Evolutionary conservation across 257 asterid genomes (phyloP).

Genomic region (Solanum commersonii): DNA sequence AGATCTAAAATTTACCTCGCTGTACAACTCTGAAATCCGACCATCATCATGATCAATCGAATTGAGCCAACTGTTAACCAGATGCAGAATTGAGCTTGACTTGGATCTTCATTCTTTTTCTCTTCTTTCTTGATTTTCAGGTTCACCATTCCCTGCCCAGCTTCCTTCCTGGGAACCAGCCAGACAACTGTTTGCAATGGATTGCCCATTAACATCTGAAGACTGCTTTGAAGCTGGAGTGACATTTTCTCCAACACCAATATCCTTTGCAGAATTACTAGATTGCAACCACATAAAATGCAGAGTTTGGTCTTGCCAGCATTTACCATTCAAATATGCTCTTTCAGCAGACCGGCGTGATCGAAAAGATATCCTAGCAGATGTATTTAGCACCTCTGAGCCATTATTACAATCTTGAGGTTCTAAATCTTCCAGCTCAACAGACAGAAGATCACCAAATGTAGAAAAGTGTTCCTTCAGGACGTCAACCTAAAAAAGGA

Average conservation of each 20-base stretch:
- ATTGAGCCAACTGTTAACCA: slow-evolving; percentile 24
- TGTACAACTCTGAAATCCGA: slow-evolving; percentile 40
- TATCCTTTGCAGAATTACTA: slow-evolving; percentile 13
- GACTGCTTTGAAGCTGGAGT: slow-evolving; percentile 3
- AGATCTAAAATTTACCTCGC: slow-evolving; percentile 46
- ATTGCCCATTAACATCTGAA: slow-evolving; percentile 8
- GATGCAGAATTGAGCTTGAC: slow-evolving; percentile 23
- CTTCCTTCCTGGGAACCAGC: not conserved
- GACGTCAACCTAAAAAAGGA: slow-evolving; percentile 42
- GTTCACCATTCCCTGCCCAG: slow-evolving; percentile 23
- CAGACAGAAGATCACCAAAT: slow-evolving; percentile 66
- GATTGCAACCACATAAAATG: slow-evolving; percentile 52
- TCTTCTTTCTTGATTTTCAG: slow-evolving; percentile 18
- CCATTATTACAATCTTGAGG: slow-evolving; percentile 25
- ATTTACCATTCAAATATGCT: slow-evolving; percentile 76
- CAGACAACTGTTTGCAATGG: slow-evolving; percentile 6
- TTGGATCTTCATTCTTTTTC: slow-evolving; percentile 28
- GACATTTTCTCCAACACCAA: slow-evolving; percentile 11
- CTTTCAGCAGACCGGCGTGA: slow-evolving; percentile 74
- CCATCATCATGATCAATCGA: slow-evolving; percentile 20
- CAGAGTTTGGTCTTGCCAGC: slow-evolving; percentile 74
- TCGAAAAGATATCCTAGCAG: slow-evolving; percentile 64
- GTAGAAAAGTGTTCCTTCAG: slow-evolving; percentile 75
- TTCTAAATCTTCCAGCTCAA: slow-evolving; percentile 55
- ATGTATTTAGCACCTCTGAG: slow-evolving; percentile 18